A percentile compares a stretch with the other conserved stretches of the same genome.
Evolutionary conservation across 1,284 basidiomycete species (phyloP).

Genomic region (Mycena citricolor): DNA sequence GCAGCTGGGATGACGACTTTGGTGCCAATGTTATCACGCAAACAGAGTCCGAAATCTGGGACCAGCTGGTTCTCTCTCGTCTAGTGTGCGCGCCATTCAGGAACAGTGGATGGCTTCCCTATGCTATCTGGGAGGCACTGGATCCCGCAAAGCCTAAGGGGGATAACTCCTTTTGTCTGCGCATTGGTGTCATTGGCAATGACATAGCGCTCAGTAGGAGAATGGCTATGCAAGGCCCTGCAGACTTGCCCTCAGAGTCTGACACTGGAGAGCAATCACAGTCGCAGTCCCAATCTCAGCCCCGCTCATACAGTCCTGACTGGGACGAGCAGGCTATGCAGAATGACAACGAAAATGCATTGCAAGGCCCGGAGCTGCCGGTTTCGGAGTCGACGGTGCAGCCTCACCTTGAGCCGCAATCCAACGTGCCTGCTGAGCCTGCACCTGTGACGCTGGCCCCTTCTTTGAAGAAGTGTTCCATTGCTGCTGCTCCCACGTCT

Average conservation of each 20-base stretch:
- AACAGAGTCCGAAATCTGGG: constrained; percentile 3
- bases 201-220: constrained; percentile 3
- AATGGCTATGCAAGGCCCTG: too few species aligned
- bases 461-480: background rate
- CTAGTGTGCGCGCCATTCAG: constrained; percentile 10
- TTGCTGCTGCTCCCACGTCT: too few species aligned
- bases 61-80: background rate
- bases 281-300: background rate
- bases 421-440: too few species aligned
- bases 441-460: constrained; percentile 1
- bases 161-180: constrained; percentile 8
- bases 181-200: constrained; percentile 6
- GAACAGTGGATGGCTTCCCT: constrained; percentile 8
- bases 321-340: background rate
- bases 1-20: constrained; percentile 8
- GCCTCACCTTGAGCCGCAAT: too few species aligned
- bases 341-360: background rate
- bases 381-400: background rate
- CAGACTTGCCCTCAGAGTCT: background rate
- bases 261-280: background rate
- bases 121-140: constrained; percentile 3
- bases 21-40: constrained; percentile 5
- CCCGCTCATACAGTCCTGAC: constrained; percentile 2
- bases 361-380: background rate
- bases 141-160: constrained; percentile 18